These are phyloP conservation scores for Dothistroma pini DNA, from an alignment of 2,329 filamentous ascomycete genomes.

Conservation along the genomic window DNA sequence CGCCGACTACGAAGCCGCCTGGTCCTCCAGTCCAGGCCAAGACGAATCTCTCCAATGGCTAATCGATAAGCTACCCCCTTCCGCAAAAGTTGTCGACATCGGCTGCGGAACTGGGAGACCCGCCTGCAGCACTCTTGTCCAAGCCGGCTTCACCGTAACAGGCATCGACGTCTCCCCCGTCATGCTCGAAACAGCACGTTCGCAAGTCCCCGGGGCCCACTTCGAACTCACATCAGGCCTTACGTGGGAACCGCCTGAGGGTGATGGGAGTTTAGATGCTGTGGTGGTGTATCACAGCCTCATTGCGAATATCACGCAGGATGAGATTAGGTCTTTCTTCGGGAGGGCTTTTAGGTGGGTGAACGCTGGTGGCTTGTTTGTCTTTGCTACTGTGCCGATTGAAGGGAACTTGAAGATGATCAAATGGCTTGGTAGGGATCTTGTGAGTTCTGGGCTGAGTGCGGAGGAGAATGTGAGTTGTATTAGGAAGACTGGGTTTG, in stretches of 20 bases:
- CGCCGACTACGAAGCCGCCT: not conserved
- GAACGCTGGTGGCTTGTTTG: constrained; percentile 14
- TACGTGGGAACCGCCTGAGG: constrained; percentile 8
- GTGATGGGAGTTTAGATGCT: constrained; percentile 6
- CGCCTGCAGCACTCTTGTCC: constrained; percentile 28
- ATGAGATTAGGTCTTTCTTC: constrained; percentile 18
- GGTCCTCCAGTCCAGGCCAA: not conserved
- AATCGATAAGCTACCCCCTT: constrained; percentile 14
- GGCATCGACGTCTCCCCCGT: constrained; percentile 32
- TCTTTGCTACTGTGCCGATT: constrained; percentile 15
- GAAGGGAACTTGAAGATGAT: constrained; percentile 5
- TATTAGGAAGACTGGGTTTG: constrained; percentile 11
- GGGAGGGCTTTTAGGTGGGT: constrained; percentile 12
- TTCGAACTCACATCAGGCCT: constrained; percentile 8
- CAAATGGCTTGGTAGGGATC: constrained; percentile 8
- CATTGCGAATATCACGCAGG: constrained; percentile 12
- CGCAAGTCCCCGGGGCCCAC: constrained; percentile 8
- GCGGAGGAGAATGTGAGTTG: constrained; percentile 6
- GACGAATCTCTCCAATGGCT: constrained; percentile 7
- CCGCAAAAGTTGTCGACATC: constrained; percentile 29
- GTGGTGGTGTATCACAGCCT: constrained; percentile 14
- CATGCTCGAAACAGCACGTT: constrained; percentile 31
- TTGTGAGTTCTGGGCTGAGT: constrained; percentile 1
- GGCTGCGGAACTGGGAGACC: constrained; percentile 36
- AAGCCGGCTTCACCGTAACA: constrained; percentile 29